These are phyloP conservation scores for Ophiobolus disseminans DNA, from an alignment of 2,329 filamentous ascomycete genomes.

Conservation along the genomic window DNA sequence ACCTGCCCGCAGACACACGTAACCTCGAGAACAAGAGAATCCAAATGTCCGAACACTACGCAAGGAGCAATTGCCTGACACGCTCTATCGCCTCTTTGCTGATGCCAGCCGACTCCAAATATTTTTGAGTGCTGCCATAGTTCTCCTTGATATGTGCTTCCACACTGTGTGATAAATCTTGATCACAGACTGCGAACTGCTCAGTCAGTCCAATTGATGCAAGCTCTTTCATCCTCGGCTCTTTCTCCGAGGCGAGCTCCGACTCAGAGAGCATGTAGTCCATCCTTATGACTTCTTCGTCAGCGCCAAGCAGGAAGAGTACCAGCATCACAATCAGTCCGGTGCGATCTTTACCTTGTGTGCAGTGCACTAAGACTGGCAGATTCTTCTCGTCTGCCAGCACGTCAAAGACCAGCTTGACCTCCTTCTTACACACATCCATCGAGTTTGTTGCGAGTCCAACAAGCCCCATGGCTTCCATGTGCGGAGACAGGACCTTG, in stretches of 20 bases:
- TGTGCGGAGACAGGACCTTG: slow-evolving; percentile 70
- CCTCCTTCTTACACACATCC: slow-evolving; percentile 69
- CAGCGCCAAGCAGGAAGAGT: slow-evolving; percentile 68
- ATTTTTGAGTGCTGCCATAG: slow-evolving; percentile 72
- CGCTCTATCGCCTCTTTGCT: slow-evolving; percentile 42
- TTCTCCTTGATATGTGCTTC: slow-evolving; percentile 63
- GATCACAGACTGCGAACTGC: slow-evolving; percentile 70
- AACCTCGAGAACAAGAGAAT: too few species aligned
- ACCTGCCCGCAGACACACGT: too few species aligned
- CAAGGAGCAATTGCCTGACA: slow-evolving; percentile 43
- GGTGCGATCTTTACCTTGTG: slow-evolving; percentile 86
- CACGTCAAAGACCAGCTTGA: slow-evolving; percentile 61
- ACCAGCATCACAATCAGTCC: slow-evolving; percentile 74
- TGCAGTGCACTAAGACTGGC: slow-evolving; percentile 80
- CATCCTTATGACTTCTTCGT: slow-evolving; percentile 65
- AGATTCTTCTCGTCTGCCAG: slow-evolving; percentile 59
- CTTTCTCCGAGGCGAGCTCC: slow-evolving; percentile 67
- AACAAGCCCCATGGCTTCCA: slow-evolving; percentile 74
- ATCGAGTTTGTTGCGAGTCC: slow-evolving; percentile 75
- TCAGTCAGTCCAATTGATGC: slow-evolving; percentile 72
- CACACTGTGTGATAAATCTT: slow-evolving; percentile 68
- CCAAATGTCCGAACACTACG: slow-evolving; percentile 22
- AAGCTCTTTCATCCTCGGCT: slow-evolving; percentile 72
- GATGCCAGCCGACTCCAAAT: slow-evolving; percentile 69
- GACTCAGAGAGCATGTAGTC: slow-evolving; percentile 75